Base-by-base conservation (phyloP, 495 filamentous ascomycete genomes). In the Aspergillus mulundensis region DNA sequence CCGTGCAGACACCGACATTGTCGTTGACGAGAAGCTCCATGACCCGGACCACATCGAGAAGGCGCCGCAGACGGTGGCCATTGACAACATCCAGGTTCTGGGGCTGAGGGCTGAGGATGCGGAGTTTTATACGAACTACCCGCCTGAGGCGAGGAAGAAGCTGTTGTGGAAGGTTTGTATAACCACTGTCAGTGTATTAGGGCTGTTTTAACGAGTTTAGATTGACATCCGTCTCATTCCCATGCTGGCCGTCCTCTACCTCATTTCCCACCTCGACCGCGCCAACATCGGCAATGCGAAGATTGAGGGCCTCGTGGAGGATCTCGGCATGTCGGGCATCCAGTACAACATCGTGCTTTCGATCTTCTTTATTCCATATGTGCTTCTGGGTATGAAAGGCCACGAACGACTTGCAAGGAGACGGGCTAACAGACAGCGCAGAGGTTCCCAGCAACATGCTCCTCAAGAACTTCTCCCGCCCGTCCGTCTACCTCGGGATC, bases 261-360 rank as follows among this genome's bases (percentile, higher is more conserved):
- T 80, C 14, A 62, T 80, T 7, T 69, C 67, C 3, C 80, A 83
- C 62, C 65, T 84, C 0, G 85, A 83, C 52, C 59, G 79, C 16
- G 75, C 74, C 7, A 87, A 86, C 65, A 89, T 90, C 54, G 87
- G 87, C 23, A 90, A 90, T 67, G 88, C 87, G 3, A 88, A 88
- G 53, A 89, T 89, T 44, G 82, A 85, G 57, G 86, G 87, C 1
- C 66, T 91, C 14, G 69, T 77, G 1, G 76, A 84, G 42, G 81
- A 86, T 59, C 58, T 91, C 38, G 48, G 70, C 4, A 70, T 92
- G 61, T 80, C 74, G n/a, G 75, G 81, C 0, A 56, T 69, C 10
- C 68, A 62, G 41, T 54, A 42, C 41, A 54, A 54, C 15, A 54
- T 54, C 30, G 52, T 54, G 10, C 52, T 54, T 16, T 46, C 41